Evolutionary conservation across 2,329 filamentous ascomycete genomes (phyloP).

Genomic region (Aspergillus intermedius): DNA sequence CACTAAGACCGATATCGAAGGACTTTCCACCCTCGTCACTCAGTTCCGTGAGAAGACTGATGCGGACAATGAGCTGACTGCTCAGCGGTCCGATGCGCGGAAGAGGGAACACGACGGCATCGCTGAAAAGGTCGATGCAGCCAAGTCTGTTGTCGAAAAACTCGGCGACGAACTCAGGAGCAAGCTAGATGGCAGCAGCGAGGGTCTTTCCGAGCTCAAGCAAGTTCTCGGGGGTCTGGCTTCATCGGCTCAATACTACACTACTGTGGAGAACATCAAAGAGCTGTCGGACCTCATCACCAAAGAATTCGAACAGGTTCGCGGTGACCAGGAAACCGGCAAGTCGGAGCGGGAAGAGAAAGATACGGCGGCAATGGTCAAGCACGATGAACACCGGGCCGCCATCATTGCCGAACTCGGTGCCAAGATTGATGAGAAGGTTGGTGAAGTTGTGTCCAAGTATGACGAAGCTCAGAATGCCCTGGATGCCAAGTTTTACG

Average conservation of each 20-base stretch:
- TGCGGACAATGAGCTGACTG: conserved; percentile 63
- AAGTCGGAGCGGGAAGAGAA: conserved; percentile 70
- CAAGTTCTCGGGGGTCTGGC: conserved; percentile 62
- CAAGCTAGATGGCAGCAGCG: conserved; percentile 69
- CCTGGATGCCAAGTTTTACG: conserved; percentile 66
- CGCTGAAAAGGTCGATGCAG: conserved; percentile 68
- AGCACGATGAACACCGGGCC: conserved; percentile 54
- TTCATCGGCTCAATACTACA: conserved; percentile 46
- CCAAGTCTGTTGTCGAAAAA: conserved; percentile 70
- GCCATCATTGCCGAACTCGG: conserved; percentile 49
- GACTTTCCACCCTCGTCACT: conserved; percentile 63
- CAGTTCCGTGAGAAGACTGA: conserved; percentile 61
- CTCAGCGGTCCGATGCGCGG: conserved; percentile 74
- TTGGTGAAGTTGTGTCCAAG: conserved; percentile 73
- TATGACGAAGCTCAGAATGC: conserved; percentile 77
- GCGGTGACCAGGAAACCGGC: conserved; percentile 68
- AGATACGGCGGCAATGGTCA: conserved; percentile 49
- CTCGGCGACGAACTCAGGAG: conserved; percentile 69
- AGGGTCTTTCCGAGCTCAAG: conserved; percentile 54
- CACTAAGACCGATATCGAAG: conserved; percentile 67
- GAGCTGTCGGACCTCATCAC: conserved; percentile 71
- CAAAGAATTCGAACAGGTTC: conserved; percentile 79
- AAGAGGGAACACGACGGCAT: conserved; percentile 76
- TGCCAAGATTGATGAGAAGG: conserved; percentile 65
- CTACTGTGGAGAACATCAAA: conserved; percentile 56